Conservation (phyloP, 371 early-diverging fungal genomes). For the Homolaphlyctis polyrhiza region DNA sequence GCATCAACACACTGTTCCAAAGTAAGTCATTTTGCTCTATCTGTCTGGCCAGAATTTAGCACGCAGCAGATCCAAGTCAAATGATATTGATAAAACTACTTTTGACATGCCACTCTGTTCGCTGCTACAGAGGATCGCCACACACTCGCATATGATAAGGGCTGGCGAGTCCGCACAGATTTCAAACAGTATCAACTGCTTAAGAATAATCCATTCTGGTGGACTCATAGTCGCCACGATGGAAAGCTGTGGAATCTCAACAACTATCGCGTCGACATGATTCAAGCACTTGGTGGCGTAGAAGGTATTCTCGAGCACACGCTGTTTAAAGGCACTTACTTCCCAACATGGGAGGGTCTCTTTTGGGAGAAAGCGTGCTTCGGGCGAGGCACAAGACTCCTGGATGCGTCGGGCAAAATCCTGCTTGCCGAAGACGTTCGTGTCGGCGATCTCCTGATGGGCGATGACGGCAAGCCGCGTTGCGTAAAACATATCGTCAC, state of each 20-base stretch:
- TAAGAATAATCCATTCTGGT: slow-evolving; percentile 95
- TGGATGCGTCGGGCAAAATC: slow-evolving; percentile 84
- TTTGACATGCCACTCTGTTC: too few species aligned
- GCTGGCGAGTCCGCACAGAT: slow-evolving; percentile 96
- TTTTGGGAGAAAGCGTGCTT: slow-evolving; percentile 91
- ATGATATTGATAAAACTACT: too few species aligned
- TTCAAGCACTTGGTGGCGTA: slow-evolving; percentile 97
- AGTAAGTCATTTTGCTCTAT: slow-evolving; percentile 7
- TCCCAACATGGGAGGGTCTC: slow-evolving; percentile 96
- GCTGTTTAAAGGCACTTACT: slow-evolving; percentile 95
- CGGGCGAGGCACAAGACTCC: slow-evolving; percentile 1
- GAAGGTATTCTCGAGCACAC: slow-evolving; percentile 98
- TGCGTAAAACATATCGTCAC: too few species aligned
- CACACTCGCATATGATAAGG: slow-evolving; percentile 97
- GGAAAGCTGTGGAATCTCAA: slow-evolving; percentile 97
- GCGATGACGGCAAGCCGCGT: too few species aligned
- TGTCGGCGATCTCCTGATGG: slow-evolving; percentile 38
- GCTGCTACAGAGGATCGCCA: slow-evolving; percentile 73
- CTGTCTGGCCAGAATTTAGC: too few species aligned
- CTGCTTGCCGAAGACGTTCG: slow-evolving; percentile 27
- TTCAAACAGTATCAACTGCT: slow-evolving; percentile 96
- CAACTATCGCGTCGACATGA: slow-evolving; percentile 97
- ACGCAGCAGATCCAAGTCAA: too few species aligned
- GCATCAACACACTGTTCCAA: slow-evolving; percentile 91
- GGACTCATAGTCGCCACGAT: slow-evolving; percentile 90